Evolutionary conservation across 495 filamentous ascomycete species (phyloP).

Genomic region (Penicillium goetzii): DNA sequence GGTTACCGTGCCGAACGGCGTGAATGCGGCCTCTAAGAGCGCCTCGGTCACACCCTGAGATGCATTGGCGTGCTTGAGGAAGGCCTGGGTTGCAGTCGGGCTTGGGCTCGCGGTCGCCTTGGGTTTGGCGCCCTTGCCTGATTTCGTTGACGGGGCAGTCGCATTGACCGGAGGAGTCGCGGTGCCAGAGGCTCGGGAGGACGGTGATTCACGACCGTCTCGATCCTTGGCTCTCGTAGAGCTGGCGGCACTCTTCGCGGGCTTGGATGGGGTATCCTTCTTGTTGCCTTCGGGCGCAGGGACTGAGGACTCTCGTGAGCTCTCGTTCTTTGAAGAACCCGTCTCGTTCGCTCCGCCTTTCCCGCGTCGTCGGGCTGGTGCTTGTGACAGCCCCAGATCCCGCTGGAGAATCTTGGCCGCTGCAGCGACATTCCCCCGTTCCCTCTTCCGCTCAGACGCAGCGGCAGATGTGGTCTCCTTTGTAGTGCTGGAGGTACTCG

Average conservation of each 20-base stretch:
- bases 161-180: slow-evolving; percentile 33
- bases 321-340: slow-evolving; percentile 36
- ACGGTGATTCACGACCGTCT: slow-evolving; percentile 21
- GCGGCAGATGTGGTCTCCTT: slow-evolving; percentile 38
- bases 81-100: slow-evolving; percentile 74
- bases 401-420: slow-evolving; percentile 88
- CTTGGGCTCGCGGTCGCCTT: slow-evolving; percentile 40
- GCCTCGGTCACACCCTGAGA: slow-evolving; percentile 88
- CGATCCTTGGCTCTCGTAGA: slow-evolving; percentile 32
- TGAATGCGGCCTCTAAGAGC: slow-evolving; percentile 71
- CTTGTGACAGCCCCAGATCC: slow-evolving; percentile 80
- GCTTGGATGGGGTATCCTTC: slow-evolving; percentile 36
- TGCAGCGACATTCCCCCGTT: slow-evolving; percentile 71
- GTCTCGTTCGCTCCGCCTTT: slow-evolving; percentile 39
- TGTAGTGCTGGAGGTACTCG: slow-evolving; percentile 35
- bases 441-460: slow-evolving; percentile 55
- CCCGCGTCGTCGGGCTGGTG: slow-evolving; percentile 52
- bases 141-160: slow-evolving; percentile 37
- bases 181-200: slow-evolving; percentile 30
- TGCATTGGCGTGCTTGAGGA: slow-evolving; percentile 89
- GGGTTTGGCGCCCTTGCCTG: slow-evolving; percentile 35
- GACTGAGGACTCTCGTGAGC: slow-evolving; percentile 32
- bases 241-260: slow-evolving; percentile 33
- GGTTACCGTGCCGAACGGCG: slow-evolving; percentile 67
- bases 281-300: slow-evolving; percentile 40